phyloP scores from a whole-genome alignment of 2,329 filamentous ascomycete species.

The Orbilia ellipsospora region DNA sequence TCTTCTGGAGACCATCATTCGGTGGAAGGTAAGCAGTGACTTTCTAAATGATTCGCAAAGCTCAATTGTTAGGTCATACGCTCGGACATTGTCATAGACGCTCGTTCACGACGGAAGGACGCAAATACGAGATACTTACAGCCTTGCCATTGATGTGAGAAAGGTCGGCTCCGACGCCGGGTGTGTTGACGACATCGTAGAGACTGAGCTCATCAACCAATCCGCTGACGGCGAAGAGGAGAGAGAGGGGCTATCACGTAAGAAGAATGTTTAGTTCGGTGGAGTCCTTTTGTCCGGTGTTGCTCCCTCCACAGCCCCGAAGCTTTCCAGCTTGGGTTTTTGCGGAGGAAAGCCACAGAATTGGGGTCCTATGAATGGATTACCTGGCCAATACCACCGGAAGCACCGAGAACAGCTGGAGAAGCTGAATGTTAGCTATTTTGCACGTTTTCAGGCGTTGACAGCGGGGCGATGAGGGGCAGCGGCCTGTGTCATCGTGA shows the following conservation, averaged over 20 bases:
- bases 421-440: conserved; percentile 29
- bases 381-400: conserved; percentile 98
- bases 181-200: conserved; percentile 99
- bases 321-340: conserved; percentile 18
- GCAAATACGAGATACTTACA: conserved; percentile 66
- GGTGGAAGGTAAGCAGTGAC: conserved; percentile 87
- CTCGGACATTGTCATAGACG: not conserved
- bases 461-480: conserved; percentile 45
- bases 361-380: conserved; percentile 58
- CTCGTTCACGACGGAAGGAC: conserved; percentile 16
- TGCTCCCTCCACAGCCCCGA: conserved; percentile 19
- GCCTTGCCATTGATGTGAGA: conserved; percentile 96
- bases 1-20: conserved; percentile 83
- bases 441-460: not conserved
- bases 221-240: conserved; percentile 90
- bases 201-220: conserved; percentile 91
- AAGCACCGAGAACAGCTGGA: conserved; percentile 86
- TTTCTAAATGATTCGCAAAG: conserved; percentile 68
- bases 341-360: conserved; percentile 11
- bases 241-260: conserved; percentile 81
- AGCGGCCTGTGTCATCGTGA: conserved; percentile 28
- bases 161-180: conserved; percentile 93
- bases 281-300: conserved; percentile 28
- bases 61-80: conserved; percentile 43
- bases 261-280: conserved; percentile 23